Evolutionary conservation across 257 asterid species (phyloP), one percentile per base, ranked within the genome.

Genomic region (Schizonepeta tenuifolia): DNA sequence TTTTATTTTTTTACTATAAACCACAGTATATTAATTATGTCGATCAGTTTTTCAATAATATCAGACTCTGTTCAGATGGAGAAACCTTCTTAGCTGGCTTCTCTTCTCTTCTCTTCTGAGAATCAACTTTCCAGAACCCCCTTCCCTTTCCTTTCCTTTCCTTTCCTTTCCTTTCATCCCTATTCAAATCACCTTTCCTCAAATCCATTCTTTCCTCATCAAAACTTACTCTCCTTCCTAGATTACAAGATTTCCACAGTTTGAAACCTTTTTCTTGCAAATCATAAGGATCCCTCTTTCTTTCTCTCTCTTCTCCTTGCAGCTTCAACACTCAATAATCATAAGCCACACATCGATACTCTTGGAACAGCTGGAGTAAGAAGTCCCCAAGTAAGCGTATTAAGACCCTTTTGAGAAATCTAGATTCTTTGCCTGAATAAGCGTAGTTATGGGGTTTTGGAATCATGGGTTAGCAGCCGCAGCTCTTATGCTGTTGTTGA

Each of bases 401-500:
- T n/a, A n/a, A 61, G 36, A 33, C 62, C 53, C 71, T 77, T 69
- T 15, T 28, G 11, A 17, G 13, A 17, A 12, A 6, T 21, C 36
- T 31, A 31, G 36, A 4, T 47, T 70, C 4, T 11, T 43, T 43
- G 6, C 3, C 6, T 13, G 50, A 43, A 13, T 12, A 43, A 43
- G 50, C 4, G 3, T 11, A 43, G 5, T 10, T 43, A 43, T 43
- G 50, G 78, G 78, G 78, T 1, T 43, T 12, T 28, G 60, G 80
- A 71, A 78, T n/a, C 20, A 28, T 65, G 85, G 69, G 44, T 15
- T 73, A 17, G 79, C 28, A 54, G 68, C 63, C 7, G 64, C 49
- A 31, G 70, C 49, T 6, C 3, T 88, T 54, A 2, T 82, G 67
- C 10, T 79, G 57, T 41, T 79, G 17, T 26, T 79, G 59, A 69